Conservation (phyloP, 1,284 basidiomycete species). For the Ganoderma resinaceum region DNA sequence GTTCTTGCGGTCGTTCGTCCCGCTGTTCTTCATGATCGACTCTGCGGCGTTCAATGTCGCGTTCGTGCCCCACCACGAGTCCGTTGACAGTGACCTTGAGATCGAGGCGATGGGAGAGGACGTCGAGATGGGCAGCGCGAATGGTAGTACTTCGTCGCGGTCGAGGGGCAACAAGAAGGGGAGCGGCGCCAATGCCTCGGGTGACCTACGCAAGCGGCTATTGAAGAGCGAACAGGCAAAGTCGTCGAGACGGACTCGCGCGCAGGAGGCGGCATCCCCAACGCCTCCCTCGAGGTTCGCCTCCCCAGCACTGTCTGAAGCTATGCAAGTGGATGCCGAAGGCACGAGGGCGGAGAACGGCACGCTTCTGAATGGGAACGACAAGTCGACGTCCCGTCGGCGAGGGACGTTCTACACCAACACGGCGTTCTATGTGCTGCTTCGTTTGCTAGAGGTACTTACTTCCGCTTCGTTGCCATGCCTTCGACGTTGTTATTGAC, state of each 20-base stretch:
- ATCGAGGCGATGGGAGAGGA: conserved; percentile 55
- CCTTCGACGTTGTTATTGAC: conserved; percentile 6
- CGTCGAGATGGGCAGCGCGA: conserved; percentile 50
- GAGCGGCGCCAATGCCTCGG: conserved; percentile 48
- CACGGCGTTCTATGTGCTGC: conserved; percentile 85
- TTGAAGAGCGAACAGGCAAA: conserved; percentile 83
- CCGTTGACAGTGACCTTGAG: conserved; percentile 59
- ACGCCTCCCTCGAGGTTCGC: conserved; percentile 55
- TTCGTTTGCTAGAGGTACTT: conserved; percentile 85
- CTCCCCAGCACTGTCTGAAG: conserved; percentile 59
- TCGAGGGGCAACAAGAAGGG: conserved; percentile 47
- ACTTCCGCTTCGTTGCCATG: neutral
- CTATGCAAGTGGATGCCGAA: conserved; percentile 46
- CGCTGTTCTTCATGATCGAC: conserved; percentile 77
- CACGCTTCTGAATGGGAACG: conserved; percentile 21
- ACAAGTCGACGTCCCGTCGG: conserved; percentile 45
- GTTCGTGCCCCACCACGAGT: conserved; percentile 56
- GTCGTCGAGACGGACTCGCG: conserved; percentile 64
- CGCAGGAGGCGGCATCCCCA: conserved; percentile 48
- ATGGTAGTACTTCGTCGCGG: conserved; percentile 43
- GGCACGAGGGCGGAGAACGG: conserved; percentile 26
- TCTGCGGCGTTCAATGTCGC: conserved; percentile 74
- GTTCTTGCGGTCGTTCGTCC: conserved; percentile 83
- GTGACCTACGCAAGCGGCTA: conserved; percentile 76
- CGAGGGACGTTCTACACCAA: conserved; percentile 87